Evolutionary conservation across 257 asterid genomes (phyloP), one percentile per base, ranked within the genome.

Genomic region (Craterostigma plantagineum): DNA sequence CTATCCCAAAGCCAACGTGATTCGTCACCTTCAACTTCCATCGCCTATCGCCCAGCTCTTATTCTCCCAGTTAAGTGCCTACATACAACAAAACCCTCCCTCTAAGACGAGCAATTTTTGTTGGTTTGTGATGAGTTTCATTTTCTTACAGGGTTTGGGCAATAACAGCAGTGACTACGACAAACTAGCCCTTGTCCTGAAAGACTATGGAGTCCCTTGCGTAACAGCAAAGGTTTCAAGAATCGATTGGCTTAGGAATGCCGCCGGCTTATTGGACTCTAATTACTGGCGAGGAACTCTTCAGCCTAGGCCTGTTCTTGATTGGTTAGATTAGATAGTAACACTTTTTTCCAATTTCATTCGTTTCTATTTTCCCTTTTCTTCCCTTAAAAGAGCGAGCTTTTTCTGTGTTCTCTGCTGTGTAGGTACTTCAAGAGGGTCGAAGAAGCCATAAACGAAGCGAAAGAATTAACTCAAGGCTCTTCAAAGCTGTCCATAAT

Each of bases 281-380:
- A 81, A 78, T 66, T 86, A 86, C 40, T 81, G 94, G 97, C 62
- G 76, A 37, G 97, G 91, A 63, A 78, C 87, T 13, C 91, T 81
- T 39, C 71, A 56, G 10, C 97, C 97, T 45, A 81, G 94, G 7
- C 97, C 97, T 0, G 92, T 86, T 64, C 91, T 86, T 35, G 84
- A 86, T 59, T 86, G 97, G 97, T 86, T 23, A 23, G n/a, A n/a
- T n/a, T n/a, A n/a, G 30, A 23, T 23, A 6, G 30, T 2, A 23
- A 23, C 6, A 23, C 2, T 23, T 23, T 23, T 23, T 23, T n/a
- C n/a, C n/a, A n/a, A n/a, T n/a, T 23, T 6, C 17, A 12, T 1
- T 35, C 11, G 7, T 38, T 2, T 23, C 7, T 12, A 18, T 4
- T 9, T 51, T 35, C 18, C 40, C 38, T 4, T 45, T 45, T 5